Evolutionary conservation across 805 yeast genomes (phyloP).

Genomic region (Osmozyma mogii): DNA sequence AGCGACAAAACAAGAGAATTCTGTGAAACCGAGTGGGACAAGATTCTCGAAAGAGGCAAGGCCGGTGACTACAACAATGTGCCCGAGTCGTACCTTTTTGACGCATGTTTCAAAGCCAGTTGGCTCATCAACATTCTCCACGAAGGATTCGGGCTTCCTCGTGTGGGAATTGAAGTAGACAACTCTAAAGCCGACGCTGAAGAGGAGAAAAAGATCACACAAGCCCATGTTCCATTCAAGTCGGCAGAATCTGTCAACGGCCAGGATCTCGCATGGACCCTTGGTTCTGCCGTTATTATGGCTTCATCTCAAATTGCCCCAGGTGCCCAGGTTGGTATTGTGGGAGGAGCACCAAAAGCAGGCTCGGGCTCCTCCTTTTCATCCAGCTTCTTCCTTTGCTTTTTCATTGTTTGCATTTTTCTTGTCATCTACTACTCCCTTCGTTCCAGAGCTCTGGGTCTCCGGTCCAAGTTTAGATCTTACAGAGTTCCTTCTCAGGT

Average conservation of each 20-base stretch:
- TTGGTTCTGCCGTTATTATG: conserved; percentile 78
- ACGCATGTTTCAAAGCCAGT: conserved; percentile 88
- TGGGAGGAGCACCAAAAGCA: background rate
- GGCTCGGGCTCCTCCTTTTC: conserved; percentile 1
- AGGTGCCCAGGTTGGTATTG: background rate
- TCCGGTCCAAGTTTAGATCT: conserved; percentile 9
- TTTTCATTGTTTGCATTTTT: background rate
- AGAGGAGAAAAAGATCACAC: conserved; percentile 17
- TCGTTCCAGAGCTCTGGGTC: background rate
- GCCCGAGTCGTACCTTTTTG: conserved; percentile 44
- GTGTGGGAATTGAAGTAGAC: conserved; percentile 46
- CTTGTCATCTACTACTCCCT: background rate
- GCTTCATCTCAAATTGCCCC: conserved; percentile 60
- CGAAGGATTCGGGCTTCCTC: conserved; percentile 87
- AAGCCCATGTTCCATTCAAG: conserved; percentile 58
- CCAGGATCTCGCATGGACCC: conserved; percentile 88
- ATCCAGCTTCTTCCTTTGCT: conserved; percentile 2
- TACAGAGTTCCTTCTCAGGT: conserved; percentile 9
- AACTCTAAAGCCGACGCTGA: conserved; percentile 17
- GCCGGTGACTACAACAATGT: conserved; percentile 54
- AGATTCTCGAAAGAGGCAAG: conserved; percentile 39
- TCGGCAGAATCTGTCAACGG: conserved; percentile 77
- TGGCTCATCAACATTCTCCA: conserved; percentile 89
- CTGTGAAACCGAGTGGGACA: conserved; percentile 71
- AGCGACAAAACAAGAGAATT: conserved; percentile 58